Conservation (phyloP, 2,329 filamentous ascomycete genomes). For the Epicoccum nigrum region DNA sequence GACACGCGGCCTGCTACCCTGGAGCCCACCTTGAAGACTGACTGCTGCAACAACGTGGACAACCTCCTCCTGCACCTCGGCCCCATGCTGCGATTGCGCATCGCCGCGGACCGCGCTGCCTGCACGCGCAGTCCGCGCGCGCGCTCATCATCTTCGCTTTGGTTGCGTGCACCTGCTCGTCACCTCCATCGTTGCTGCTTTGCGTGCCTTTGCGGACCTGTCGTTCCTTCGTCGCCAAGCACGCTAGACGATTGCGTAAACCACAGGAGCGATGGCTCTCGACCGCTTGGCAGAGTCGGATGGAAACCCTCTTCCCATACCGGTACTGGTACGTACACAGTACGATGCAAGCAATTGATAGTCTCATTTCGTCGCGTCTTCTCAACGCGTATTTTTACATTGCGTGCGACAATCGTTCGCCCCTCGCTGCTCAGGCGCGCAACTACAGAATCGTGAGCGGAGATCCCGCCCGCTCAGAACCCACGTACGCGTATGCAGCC, state of each 20-base stretch:
- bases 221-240: constrained; percentile 9
- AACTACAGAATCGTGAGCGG: constrained; percentile 5
- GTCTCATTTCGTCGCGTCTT: constrained; percentile 2
- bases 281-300: constrained; percentile 7
- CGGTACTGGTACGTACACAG: neutral
- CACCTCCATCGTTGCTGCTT: neutral
- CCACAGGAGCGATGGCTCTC: constrained; percentile 2
- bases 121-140: neutral
- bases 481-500: constrained; percentile 17
- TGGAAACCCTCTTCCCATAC: constrained; percentile 8
- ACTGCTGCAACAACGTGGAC: constrained; percentile 9
- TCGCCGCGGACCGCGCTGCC: neutral
- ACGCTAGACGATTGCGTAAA: constrained; percentile 19
- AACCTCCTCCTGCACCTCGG: neutral
- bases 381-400: neutral
- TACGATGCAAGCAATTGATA: neutral
- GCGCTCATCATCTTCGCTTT: neutral
- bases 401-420: constrained; percentile 5
- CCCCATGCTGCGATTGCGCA: constrained; percentile 5
- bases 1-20: constrained; percentile 20
- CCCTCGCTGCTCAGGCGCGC: constrained; percentile 1
- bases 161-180: neutral
- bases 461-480: constrained; percentile 12
- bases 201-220: neutral
- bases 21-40: constrained; percentile 6